Evolutionary conservation across 148 eudicot genomes (phyloP).

Genomic region (Dysphania ambrosioides): DNA sequence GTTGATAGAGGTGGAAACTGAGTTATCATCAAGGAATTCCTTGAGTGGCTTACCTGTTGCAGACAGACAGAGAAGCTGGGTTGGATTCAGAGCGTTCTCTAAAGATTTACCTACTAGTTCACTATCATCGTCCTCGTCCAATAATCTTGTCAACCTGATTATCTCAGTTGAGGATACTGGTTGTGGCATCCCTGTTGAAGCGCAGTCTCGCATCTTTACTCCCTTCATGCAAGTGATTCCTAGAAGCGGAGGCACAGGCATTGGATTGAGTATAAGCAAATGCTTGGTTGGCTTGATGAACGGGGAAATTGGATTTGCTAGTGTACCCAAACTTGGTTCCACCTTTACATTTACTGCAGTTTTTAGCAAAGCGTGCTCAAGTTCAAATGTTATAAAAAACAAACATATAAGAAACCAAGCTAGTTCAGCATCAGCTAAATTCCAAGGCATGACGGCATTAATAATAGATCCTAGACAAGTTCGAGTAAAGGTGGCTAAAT

Average conservation of each 20-base stretch:
- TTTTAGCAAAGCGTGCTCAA: slow-evolving; percentile 41
- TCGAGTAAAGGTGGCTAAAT: slow-evolving; percentile 71
- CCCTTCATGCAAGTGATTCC: slow-evolving; percentile 98
- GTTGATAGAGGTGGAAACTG: slow-evolving; percentile 47
- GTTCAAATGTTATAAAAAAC: slow-evolving; percentile 34
- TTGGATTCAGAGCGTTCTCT: slow-evolving; percentile 48
- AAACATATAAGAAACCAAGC: slow-evolving; percentile 37
- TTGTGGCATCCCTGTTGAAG: slow-evolving; percentile 82
- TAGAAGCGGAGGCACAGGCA: slow-evolving; percentile 88
- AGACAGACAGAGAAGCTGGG: slow-evolving; percentile 70
- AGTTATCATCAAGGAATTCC: slow-evolving; percentile 44
- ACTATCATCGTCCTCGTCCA: slow-evolving; percentile 30
- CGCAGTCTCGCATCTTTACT: slow-evolving; percentile 78
- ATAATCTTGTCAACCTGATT: slow-evolving; percentile 46
- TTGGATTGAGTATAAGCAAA: slow-evolving; percentile 96
- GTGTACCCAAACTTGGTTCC: slow-evolving; percentile 66
- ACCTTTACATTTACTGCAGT: slow-evolving; percentile 83
- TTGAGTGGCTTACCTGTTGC: slow-evolving; percentile 85
- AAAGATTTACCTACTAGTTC: slow-evolving; percentile 39
- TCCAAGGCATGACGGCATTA: slow-evolving; percentile 67
- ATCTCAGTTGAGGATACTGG: slow-evolving; percentile 98
- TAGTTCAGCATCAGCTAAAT: slow-evolving; percentile 44
- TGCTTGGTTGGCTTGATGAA: slow-evolving; percentile 84
- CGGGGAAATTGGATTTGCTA: slow-evolving; percentile 82
- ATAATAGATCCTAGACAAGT: slow-evolving; percentile 67